phyloP scores from a whole-genome alignment of 2,329 filamentous ascomycete genomes.

The Penicillium freii region DNA sequence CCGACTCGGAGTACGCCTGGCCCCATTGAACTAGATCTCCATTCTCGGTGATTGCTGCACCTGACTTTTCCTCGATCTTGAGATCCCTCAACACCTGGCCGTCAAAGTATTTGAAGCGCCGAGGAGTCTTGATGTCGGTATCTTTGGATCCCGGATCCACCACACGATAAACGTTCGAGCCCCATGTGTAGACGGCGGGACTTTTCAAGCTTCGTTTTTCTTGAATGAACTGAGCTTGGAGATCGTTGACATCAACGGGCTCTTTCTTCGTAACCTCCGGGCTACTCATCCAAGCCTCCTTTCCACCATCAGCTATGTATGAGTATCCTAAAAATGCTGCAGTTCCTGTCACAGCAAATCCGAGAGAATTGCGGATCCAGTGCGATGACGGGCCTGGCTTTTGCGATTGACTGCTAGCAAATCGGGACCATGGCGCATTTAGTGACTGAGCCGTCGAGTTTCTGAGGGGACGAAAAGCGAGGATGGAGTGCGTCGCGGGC shows the following conservation, averaged over 20 bases:
- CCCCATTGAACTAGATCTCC: constrained; percentile 95
- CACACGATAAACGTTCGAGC: constrained; percentile 80
- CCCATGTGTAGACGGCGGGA: constrained; percentile 92
- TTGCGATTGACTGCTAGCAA: constrained; percentile 28
- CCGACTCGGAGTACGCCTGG: constrained; percentile 65
- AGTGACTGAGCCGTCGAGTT: constrained; percentile 14
- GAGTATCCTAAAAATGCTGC: constrained; percentile 34
- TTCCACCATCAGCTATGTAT: constrained; percentile 25
- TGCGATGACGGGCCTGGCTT: constrained; percentile 18
- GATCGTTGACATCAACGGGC: constrained; percentile 52
- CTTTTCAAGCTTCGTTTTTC: constrained; percentile 77
- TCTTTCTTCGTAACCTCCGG: constrained; percentile 21
- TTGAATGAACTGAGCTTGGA: constrained; percentile 84
- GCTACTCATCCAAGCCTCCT: constrained; percentile 19
- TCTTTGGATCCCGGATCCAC: constrained; percentile 81
- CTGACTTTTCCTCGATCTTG: constrained; percentile 78
- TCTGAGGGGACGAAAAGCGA: constrained; percentile 24
- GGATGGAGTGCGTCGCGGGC: constrained; percentile 22
- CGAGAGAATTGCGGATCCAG: constrained; percentile 35
- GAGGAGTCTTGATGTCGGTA: constrained; percentile 72
- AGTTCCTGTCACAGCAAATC: constrained; percentile 32
- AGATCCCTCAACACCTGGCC: constrained; percentile 80
- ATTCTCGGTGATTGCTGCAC: constrained; percentile 80
- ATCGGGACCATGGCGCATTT: constrained; percentile 29
- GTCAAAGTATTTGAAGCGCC: constrained; percentile 78